Evolutionary conservation across 164 flowering plant species (phyloP).

Genomic region (Santalum album): DNA sequence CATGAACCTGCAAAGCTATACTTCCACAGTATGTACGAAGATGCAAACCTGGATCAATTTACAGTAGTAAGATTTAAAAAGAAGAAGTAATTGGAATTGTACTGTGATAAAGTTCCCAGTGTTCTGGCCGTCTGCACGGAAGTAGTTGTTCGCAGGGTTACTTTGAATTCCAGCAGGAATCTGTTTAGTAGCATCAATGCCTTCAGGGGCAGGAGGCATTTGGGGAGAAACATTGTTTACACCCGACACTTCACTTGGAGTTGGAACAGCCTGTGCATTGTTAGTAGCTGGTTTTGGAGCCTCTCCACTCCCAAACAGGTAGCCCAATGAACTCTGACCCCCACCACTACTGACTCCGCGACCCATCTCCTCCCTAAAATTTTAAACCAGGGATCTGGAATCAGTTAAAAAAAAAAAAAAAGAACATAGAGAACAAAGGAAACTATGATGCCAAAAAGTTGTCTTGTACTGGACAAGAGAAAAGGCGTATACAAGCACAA

Average conservation of each 20-base stretch:
- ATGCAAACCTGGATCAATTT: neutral
- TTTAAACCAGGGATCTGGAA: too few relatives aligned
- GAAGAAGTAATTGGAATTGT: conserved; percentile 2
- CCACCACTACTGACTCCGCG: conserved; percentile 81
- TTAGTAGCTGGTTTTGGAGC: conserved; percentile 42
- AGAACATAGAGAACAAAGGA: too few relatives aligned
- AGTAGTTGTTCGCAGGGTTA: conserved; percentile 32
- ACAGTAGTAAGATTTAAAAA: neutral
- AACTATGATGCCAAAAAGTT: too few relatives aligned
- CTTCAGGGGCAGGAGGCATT: conserved; percentile 28
- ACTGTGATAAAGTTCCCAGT: conserved; percentile 53
- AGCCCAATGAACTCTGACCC: conserved; percentile 79
- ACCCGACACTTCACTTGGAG: conserved; percentile 20
- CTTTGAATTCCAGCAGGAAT: conserved; percentile 41
- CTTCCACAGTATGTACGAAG: neutral
- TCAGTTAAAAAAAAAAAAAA: too few relatives aligned
- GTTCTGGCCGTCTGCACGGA: conserved; percentile 51
- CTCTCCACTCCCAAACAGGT: conserved; percentile 66
- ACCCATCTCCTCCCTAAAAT: conserved; percentile 37
- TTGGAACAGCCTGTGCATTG: conserved; percentile 20
- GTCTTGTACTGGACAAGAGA: too few relatives aligned
- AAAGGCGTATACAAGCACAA: too few relatives aligned
- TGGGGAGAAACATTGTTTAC: conserved; percentile 20
- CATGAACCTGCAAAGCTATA: neutral
- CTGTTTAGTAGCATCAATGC: conserved; percentile 29